Evolutionary conservation across 768 basidiomycete species (phyloP).

Genomic region (Tulasnella calospora): DNA sequence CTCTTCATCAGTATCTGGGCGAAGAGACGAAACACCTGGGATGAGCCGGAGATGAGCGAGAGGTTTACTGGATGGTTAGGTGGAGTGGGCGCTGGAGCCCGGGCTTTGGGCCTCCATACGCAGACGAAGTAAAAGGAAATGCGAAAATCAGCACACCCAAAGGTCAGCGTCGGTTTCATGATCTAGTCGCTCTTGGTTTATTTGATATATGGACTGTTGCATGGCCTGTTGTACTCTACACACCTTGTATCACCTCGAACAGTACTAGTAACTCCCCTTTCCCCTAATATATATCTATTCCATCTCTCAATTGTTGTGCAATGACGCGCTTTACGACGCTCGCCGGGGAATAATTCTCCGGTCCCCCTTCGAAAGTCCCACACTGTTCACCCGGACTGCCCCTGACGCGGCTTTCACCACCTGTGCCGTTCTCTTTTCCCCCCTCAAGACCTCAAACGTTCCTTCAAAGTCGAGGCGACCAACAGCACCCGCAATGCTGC

Average conservation of each 20-base stretch:
- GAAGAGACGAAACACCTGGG: conserved; percentile 45
- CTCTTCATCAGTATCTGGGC: conserved; percentile 93
- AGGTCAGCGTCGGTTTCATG: neutral
- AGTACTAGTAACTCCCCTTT: neutral
- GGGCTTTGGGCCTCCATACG: conserved; percentile 59
- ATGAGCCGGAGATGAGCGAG: conserved; percentile 39
- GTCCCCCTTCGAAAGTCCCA: conserved; percentile 1
- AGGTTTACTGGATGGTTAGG: conserved; percentile 80
- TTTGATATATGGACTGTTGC: neutral
- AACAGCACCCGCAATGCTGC: neutral
- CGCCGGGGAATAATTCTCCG: neutral
- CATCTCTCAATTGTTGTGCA: neutral
- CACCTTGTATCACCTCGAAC: neutral
- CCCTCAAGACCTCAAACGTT: neutral
- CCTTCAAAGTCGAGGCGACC: neutral
- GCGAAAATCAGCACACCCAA: neutral
- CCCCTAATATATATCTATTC: neutral
- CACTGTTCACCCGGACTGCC: neutral
- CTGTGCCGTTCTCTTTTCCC: neutral
- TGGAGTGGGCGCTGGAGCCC: conserved; percentile 69
- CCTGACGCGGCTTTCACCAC: conserved; percentile 8
- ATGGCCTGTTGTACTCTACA: neutral
- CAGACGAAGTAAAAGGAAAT: neutral
- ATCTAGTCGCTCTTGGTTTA: neutral
- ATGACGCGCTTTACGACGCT: neutral